phyloP scores from a whole-genome alignment of 23 red algal genomes.

The Pyropia yezoensis region DNA sequence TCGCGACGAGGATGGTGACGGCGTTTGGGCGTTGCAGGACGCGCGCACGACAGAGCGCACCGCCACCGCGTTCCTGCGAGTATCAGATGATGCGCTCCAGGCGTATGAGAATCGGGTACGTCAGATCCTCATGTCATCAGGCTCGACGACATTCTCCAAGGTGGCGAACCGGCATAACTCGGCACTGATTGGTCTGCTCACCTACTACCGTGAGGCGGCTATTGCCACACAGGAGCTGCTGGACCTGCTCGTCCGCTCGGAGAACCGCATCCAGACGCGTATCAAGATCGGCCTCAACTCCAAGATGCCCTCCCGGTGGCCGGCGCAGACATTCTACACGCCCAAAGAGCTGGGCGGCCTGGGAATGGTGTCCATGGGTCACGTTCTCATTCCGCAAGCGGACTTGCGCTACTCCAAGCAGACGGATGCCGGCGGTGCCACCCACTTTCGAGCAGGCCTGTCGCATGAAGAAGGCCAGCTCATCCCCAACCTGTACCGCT shows the following conservation, averaged over 20 bases:
- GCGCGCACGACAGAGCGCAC: slow-evolving; percentile 71
- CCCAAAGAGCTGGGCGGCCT: slow-evolving; percentile 89
- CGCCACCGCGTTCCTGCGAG: slow-evolving; percentile 71
- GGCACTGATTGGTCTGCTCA: slow-evolving; percentile 67
- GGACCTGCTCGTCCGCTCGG: slow-evolving; percentile 59
- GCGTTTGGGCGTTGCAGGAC: slow-evolving; percentile 74
- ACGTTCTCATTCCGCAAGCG: slow-evolving; percentile 82
- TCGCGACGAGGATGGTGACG: slow-evolving; percentile 36
- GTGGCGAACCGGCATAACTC: slow-evolving; percentile 92
- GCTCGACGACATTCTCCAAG: slow-evolving; percentile 84
- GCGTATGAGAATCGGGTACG: slow-evolving; percentile 74
- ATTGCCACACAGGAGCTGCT: slow-evolving; percentile 74
- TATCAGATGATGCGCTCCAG: slow-evolving; percentile 43
- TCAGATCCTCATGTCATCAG: slow-evolving; percentile 89
- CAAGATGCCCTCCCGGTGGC: slow-evolving; percentile 96
- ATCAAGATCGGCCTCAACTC: slow-evolving; percentile 99
- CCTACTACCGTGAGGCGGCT: slow-evolving; percentile 85
- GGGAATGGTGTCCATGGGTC: slow-evolving; percentile 96
- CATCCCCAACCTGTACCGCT: slow-evolving; percentile 88
- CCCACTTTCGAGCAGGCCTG: slow-evolving; percentile 86
- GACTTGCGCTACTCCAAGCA: slow-evolving; percentile 74
- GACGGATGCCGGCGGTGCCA: slow-evolving; percentile 86
- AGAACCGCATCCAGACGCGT: slow-evolving; percentile 91
- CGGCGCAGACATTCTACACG: slow-evolving; percentile 87
- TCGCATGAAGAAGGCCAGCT: slow-evolving; percentile 37